phyloP scores from a whole-genome alignment of 768 basidiomycete species.

The Tephrocybe sp. region DNA sequence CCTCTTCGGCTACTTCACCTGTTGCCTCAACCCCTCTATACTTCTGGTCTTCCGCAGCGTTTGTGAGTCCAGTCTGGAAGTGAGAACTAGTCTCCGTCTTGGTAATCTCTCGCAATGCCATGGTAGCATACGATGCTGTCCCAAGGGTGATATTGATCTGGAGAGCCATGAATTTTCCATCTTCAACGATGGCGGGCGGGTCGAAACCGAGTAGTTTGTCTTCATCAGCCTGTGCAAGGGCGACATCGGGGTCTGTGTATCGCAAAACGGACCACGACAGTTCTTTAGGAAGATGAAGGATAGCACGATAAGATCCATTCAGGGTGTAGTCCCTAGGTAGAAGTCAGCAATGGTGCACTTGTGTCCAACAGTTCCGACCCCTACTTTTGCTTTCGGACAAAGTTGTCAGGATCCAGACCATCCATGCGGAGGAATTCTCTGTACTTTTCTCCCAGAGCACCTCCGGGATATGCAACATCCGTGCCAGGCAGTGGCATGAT shows the following conservation, averaged over 20 bases:
- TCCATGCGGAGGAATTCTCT: constrained; percentile 77
- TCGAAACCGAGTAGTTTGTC: constrained; percentile 85
- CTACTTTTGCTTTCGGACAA: constrained; percentile 86
- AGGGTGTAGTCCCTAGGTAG: constrained; percentile 80
- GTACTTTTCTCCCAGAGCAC: constrained; percentile 83
- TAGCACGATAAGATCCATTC: constrained; percentile 89
- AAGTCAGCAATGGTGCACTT: constrained; percentile 3
- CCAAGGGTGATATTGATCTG: constrained; percentile 85
- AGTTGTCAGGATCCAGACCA: constrained; percentile 88
- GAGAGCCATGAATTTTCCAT: constrained; percentile 85
- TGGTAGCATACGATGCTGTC: constrained; percentile 94
- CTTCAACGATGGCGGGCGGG: constrained; percentile 57
- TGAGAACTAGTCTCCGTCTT: constrained; percentile 95
- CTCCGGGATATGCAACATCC: constrained; percentile 90
- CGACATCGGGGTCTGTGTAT: constrained; percentile 92
- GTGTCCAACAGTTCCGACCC: constrained; percentile 17
- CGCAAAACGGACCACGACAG: constrained; percentile 78
- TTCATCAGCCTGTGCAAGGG: constrained; percentile 93
- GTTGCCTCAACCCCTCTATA: constrained; percentile 59
- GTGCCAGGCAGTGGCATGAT: constrained; percentile 97
- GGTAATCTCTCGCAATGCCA: constrained; percentile 93
- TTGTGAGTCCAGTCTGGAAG: constrained; percentile 78
- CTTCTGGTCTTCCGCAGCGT: constrained; percentile 77
- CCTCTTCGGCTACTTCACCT: constrained; percentile 29
- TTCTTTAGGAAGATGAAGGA: constrained; percentile 80